phyloP scores from a whole-genome alignment of 805 yeast genomes.

The Candida maesae region DNA sequence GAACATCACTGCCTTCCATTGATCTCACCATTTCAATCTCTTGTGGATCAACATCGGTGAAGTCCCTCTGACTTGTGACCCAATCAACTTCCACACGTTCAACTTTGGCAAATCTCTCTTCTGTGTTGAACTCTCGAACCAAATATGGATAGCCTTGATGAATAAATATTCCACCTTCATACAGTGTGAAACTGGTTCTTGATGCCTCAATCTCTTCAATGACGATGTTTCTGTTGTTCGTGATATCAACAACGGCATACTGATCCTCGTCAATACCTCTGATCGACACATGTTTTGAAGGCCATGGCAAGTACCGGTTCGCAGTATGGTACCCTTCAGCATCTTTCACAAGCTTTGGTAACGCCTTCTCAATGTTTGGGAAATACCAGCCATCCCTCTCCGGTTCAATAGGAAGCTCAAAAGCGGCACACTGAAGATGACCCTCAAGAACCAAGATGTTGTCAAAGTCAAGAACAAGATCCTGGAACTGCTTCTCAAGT shows the following conservation, averaged over 20 bases:
- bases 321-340: constrained; percentile 50
- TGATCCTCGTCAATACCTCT: constrained; percentile 79
- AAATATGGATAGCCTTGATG: constrained; percentile 93
- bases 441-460: constrained; percentile 64
- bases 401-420: constrained; percentile 61
- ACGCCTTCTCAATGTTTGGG: constrained; percentile 27
- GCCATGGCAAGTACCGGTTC: constrained; percentile 73
- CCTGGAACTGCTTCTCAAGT: constrained; percentile 50
- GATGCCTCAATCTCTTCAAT: constrained; percentile 89
- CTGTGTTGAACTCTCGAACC: constrained; percentile 78
- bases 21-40: constrained; percentile 64
- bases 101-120: constrained; percentile 78
- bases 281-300: constrained; percentile 68
- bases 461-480: constrained; percentile 55
- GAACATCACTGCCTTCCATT: constrained; percentile 45
- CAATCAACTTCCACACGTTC: constrained; percentile 90
- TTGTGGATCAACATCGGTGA: constrained; percentile 85
- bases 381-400: constrained; percentile 59
- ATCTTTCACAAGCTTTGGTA: constrained; percentile 35
- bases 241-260: constrained; percentile 87
- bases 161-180: constrained; percentile 88
- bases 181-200: constrained; percentile 84
- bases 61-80: constrained; percentile 90
- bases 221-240: constrained; percentile 69
- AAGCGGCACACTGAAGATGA: constrained; percentile 94